Base-by-base conservation (phyloP, 2,329 filamentous ascomycete species). In the Chaetomium sp. region DNA sequence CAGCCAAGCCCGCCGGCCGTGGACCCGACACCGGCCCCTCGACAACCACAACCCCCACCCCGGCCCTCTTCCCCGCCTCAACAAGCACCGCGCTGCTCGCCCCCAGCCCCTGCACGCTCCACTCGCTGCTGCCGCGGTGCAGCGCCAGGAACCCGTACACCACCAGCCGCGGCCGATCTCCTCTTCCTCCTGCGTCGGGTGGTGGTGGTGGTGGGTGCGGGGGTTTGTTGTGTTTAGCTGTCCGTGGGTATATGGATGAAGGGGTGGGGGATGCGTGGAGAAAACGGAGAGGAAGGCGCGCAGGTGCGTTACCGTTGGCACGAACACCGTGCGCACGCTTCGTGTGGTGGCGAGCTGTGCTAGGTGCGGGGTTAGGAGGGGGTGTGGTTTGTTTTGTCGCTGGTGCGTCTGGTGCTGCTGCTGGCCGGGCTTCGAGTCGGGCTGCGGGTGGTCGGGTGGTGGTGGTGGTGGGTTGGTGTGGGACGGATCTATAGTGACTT, bases 251-350 rank as follows among this genome's bases (percentile, higher is more conserved):
- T n/a, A 33, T 25, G 79, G 78, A 1, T 70, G 68, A 2, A 3
- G 53, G 1, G 9, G 27, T 13, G 21, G 27, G 7, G 29, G 29
- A 23, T 19, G 31, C 4, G 29, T 75, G 68, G 77, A 77, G 65
- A 86, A 83, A 59, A 85, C 81, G 50, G 89, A 81, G 21, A 97
- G 81, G 72, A 89, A 91, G 42, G 91, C 91, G 61, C 92, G 88
- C 7, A 97, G 84, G 75, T 91, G 88, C 25, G 90, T 87, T 61
- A 95, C 83, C 2, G 90, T 92, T 0, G 91, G 87, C 62, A 87
- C 85, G 77, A 96, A 97, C 42, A 86, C 79, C 9, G 93, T 76
- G 62, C 85, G 86, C 67, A 96, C 83, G 71, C 88, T 86, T 33
- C 87, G 85, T 8, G 91, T 89, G 3, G 85, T 83, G 55, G 88